phyloP scores from a whole-genome alignment of 2,329 filamentous ascomycete species.

The Fusarium gaditjirri region DNA sequence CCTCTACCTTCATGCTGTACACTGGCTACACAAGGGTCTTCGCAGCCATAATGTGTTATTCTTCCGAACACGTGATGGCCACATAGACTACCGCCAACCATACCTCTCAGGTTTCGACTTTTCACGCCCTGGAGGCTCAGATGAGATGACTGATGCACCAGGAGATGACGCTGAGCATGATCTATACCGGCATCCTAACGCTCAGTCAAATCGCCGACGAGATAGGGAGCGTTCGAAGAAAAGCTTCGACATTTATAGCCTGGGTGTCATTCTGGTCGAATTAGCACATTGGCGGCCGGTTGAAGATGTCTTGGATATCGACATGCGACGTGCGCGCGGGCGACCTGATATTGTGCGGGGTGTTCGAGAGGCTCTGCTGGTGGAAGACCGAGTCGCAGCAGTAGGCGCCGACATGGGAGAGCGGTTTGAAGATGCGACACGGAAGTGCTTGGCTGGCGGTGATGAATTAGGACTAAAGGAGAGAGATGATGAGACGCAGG shows the following conservation, averaged over 20 bases:
- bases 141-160: conserved; percentile 62
- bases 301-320: conserved; percentile 55
- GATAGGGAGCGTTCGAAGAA: conserved; percentile 56
- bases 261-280: conserved; percentile 64
- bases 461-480: conserved; percentile 50
- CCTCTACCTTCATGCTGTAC: conserved; percentile 64
- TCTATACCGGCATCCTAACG: conserved; percentile 61
- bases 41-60: conserved; percentile 65
- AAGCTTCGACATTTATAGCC: conserved; percentile 62
- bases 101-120: conserved; percentile 66
- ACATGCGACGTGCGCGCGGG: conserved; percentile 48
- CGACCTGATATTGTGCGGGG: conserved; percentile 52
- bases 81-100: conserved; percentile 54
- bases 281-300: conserved; percentile 64
- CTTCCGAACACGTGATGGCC: conserved; percentile 50
- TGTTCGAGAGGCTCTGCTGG: conserved; percentile 50
- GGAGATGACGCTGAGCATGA: conserved; percentile 57
- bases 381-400: conserved; percentile 44
- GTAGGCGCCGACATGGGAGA: conserved; percentile 54
- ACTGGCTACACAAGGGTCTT: conserved; percentile 69
- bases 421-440: conserved; percentile 52
- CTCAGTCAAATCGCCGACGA: conserved; percentile 51
- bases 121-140: conserved; percentile 59
- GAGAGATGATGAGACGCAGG: conserved; percentile 54
- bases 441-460: conserved; percentile 52